Evolutionary conservation across 1,284 basidiomycete genomes (phyloP).

Genomic region (Vanrija humicola): DNA sequence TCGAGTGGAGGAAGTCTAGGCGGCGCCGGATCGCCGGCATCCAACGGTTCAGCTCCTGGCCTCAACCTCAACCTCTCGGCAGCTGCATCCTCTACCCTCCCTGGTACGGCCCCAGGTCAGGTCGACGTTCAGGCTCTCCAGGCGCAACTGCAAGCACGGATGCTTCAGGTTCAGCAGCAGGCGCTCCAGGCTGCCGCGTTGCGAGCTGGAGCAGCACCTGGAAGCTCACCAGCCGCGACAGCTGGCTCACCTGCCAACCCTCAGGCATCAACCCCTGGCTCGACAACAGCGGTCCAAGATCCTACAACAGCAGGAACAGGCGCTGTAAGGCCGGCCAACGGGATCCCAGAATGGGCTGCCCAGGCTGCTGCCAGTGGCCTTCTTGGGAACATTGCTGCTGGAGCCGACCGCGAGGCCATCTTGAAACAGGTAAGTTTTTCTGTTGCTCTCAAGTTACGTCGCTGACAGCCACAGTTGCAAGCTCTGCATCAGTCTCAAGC

Average conservation of each 20-base stretch:
- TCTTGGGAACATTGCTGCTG: slow-evolving; percentile 17
- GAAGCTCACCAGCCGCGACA: background rate
- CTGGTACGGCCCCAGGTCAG: background rate
- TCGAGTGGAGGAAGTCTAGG: background rate
- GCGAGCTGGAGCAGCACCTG: slow-evolving; percentile 1
- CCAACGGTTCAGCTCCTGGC: too few relatives aligned
- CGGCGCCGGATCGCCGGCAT: background rate
- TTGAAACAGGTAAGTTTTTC: slow-evolving; percentile 37
- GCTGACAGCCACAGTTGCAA: slow-evolving; percentile 23
- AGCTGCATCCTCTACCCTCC: background rate
- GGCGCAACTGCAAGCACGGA: slow-evolving; percentile 17
- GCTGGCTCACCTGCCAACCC: background rate
- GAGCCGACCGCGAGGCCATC: slow-evolving; percentile 35
- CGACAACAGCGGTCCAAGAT: background rate
- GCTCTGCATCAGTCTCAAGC: slow-evolving; percentile 31
- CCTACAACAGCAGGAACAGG: background rate
- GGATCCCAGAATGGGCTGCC: slow-evolving; percentile 14
- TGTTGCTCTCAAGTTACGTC: background rate
- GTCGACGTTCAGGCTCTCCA: slow-evolving; percentile 13
- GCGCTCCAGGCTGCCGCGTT: slow-evolving; percentile 15
- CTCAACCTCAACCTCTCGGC: background rate
- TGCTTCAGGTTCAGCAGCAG: slow-evolving; percentile 20
- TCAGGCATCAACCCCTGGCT: slow-evolving; percentile 1
- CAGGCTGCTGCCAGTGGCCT: slow-evolving; percentile 14
- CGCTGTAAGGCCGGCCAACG: background rate